Evolutionary conservation across 176 grass and related monocot species (phyloP).

Genomic region (Oryza brachyantha): DNA sequence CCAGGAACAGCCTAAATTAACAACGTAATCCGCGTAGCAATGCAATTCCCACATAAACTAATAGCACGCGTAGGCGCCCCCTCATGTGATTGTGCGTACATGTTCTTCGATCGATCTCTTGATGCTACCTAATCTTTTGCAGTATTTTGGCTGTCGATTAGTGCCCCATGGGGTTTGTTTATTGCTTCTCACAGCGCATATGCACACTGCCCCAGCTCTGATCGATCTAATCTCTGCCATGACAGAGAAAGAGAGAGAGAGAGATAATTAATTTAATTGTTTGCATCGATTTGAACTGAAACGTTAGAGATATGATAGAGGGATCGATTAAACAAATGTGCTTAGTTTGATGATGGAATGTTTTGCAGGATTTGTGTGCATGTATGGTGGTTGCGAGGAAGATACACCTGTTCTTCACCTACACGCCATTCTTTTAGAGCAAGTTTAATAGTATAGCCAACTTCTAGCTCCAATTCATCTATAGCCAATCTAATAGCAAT

Average conservation of each 20-base stretch:
- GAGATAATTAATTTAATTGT: background rate
- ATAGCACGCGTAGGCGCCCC: slow-evolving; percentile 37
- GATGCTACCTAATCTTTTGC: slow-evolving; percentile 18
- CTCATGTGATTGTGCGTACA: background rate
- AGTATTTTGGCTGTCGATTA: slow-evolving; percentile 22
- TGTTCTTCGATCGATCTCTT: background rate
- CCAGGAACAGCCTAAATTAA: slow-evolving; percentile 9
- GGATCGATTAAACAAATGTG: background rate
- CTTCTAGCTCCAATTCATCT: too few relatives aligned
- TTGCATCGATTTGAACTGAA: slow-evolving; percentile 30
- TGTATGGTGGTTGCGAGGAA: slow-evolving; percentile 47
- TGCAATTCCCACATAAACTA: slow-evolving; percentile 31
- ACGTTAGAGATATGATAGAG: background rate
- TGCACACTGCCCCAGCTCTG: slow-evolving; percentile 49
- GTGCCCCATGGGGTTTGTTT: slow-evolving; percentile 19
- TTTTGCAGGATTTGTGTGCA: slow-evolving; percentile 35
- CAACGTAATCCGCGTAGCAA: slow-evolving; percentile 33
- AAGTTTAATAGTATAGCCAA: too few relatives aligned
- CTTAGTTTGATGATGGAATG: slow-evolving; percentile 31
- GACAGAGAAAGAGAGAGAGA: background rate
- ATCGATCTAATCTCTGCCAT: slow-evolving; percentile 45
- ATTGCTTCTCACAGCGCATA: slow-evolving; percentile 47
- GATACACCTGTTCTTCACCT: slow-evolving; percentile 34
- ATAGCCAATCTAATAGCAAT: too few relatives aligned
- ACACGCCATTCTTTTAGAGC: slow-evolving; percentile 9